Percentiles rank a stretch among this genome's conserved stretches.
Conservation (phyloP, 176 grass and related monocot species). For the Chrysopogon serrulatus region DNA sequence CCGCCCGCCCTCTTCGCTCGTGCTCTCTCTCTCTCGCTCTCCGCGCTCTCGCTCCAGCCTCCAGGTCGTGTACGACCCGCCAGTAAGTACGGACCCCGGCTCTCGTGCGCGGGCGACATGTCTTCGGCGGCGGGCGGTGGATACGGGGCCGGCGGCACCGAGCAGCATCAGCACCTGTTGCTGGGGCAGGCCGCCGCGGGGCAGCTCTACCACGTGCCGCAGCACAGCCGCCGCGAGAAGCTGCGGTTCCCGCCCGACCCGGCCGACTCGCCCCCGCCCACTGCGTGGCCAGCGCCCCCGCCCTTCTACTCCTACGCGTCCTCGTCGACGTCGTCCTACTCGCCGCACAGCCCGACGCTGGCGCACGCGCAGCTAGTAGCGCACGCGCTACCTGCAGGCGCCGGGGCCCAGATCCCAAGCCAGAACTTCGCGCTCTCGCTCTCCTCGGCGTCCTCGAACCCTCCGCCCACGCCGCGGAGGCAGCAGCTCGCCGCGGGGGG, state of each 20-base stretch:
- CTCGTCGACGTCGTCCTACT: constrained; percentile 44
- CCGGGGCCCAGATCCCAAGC: constrained; percentile 54
- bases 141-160: constrained; percentile 38
- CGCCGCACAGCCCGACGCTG: constrained; percentile 47
- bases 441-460: constrained; percentile 49
- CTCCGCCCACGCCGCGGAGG: constrained; percentile 31
- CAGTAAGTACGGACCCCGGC: background rate
- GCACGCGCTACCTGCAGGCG: constrained; percentile 14
- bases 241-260: constrained; percentile 74
- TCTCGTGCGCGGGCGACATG: constrained; percentile 26
- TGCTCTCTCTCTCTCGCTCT: background rate
- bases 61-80: constrained; percentile 12
- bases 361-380: constrained; percentile 35
- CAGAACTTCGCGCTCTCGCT: constrained; percentile 65
- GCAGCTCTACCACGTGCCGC: constrained; percentile 90
- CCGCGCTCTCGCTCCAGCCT: constrained; percentile 32
- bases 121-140: constrained; percentile 59
- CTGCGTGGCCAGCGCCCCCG: constrained; percentile 26
- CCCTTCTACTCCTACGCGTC: constrained; percentile 48
- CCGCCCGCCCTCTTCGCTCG: background rate
- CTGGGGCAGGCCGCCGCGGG: constrained; percentile 48
- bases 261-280: background rate
- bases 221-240: constrained; percentile 93
- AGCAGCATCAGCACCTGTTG: constrained; percentile 36
- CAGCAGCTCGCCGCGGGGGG: constrained; percentile 30